Evolutionary conservation across 441 rosid species (phyloP).

Genomic region (Omphalea diandra): DNA sequence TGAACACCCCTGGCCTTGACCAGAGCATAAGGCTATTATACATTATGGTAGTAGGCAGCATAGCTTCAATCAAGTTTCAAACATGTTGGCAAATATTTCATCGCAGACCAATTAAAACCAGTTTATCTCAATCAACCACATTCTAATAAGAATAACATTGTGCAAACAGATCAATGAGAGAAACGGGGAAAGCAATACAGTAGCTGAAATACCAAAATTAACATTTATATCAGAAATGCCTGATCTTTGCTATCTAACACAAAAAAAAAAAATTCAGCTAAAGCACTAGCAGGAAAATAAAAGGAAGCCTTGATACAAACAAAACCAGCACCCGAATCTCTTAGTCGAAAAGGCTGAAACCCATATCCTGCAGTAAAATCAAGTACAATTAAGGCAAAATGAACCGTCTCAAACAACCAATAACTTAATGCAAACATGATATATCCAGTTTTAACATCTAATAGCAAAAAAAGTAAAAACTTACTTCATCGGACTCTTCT

Average conservation of each 20-base stretch:
- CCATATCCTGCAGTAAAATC: constrained; percentile 58
- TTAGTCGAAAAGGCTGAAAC: constrained; percentile 58
- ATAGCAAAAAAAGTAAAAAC: not conserved
- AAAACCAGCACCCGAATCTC: not conserved
- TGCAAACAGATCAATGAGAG: not conserved
- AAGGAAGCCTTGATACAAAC: constrained; percentile 9
- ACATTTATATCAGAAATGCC: constrained; percentile 18
- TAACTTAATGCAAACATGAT: not conserved
- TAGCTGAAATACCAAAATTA: constrained; percentile 12
- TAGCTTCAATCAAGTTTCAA: not conserved
- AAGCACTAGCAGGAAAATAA: constrained; percentile 5
- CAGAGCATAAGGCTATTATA: too few relatives aligned
- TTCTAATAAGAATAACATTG: not conserved
- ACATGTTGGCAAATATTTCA: not conserved
- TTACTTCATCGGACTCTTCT: constrained; percentile 88
- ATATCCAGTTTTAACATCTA: too few relatives aligned
- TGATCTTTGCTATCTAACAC: constrained; percentile 25
- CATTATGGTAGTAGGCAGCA: too few relatives aligned
- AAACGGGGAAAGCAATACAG: not conserved
- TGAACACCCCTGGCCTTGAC: too few relatives aligned
- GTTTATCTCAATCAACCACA: not conserved
- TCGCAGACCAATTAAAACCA: not conserved
- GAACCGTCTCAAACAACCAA: too few relatives aligned
- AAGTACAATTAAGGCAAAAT: not conserved
- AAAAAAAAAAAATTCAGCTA: constrained; percentile 29